Percentiles rank a stretch among this genome's conserved stretches.
Conservation (phyloP, 768 basidiomycete genomes). For the Lactarius indigo region DNA sequence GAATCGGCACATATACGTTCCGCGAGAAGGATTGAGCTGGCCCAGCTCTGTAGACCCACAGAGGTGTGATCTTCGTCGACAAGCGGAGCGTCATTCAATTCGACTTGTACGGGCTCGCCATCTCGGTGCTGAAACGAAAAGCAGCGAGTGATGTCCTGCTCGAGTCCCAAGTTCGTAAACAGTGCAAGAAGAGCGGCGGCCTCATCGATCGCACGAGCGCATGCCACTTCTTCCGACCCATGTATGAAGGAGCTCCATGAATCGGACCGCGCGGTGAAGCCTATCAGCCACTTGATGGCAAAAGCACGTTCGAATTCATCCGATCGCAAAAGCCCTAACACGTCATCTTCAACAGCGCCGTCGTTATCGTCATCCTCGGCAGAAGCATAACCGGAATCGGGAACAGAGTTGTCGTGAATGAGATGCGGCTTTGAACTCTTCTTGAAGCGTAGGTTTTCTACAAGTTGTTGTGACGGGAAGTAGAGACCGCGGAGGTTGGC, state of each 20-base stretch:
- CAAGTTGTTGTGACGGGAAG: conserved; percentile 38
- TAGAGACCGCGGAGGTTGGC: conserved; percentile 49
- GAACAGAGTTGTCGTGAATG: conserved; percentile 43
- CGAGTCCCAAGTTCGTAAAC: conserved; percentile 43
- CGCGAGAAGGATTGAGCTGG: conserved; percentile 67
- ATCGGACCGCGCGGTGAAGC: conserved; percentile 59
- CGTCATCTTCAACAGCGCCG: conserved; percentile 29
- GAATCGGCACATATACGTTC: conserved; percentile 55
- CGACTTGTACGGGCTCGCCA: conserved; percentile 38
- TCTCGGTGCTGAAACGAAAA: conserved; percentile 44
- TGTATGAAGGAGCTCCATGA: conserved; percentile 39
- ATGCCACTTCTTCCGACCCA: conserved; percentile 38
- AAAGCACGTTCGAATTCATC: conserved; percentile 66
- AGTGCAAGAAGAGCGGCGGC: conserved; percentile 55
- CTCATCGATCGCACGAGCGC: conserved; percentile 48
- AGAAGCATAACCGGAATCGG: conserved; percentile 78
- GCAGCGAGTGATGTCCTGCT: conserved; percentile 44
- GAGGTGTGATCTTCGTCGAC: conserved; percentile 66
- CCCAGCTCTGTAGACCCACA: conserved; percentile 86
- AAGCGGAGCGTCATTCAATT: conserved; percentile 69
- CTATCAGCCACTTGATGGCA: conserved; percentile 72
- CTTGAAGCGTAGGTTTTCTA: conserved; percentile 27
- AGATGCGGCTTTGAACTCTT: conserved; percentile 19
- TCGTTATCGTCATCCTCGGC: conserved; percentile 37
- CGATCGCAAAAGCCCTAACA: conserved; percentile 47